Percentiles rank a stretch among this genome's conserved stretches.
Conservation (phyloP, 495 filamentous ascomycete genomes). For the Aspergillus coremiiformis region DNA sequence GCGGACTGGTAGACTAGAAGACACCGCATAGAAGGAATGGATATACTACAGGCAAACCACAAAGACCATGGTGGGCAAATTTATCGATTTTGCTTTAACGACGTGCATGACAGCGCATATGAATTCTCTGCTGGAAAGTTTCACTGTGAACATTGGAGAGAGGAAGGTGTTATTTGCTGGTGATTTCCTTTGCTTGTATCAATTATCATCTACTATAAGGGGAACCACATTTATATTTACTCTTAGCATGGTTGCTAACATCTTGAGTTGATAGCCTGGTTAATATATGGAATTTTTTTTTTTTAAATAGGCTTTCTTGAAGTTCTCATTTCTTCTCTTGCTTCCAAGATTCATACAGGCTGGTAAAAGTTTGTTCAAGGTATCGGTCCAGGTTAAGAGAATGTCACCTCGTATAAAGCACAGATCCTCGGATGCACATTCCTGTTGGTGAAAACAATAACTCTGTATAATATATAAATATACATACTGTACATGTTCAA, state of each 20-base stretch:
- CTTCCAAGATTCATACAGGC: not conserved
- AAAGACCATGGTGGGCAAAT: not conserved
- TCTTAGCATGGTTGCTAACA: not conserved
- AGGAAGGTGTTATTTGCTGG: not conserved
- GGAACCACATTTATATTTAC: not conserved
- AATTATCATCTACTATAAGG: not conserved
- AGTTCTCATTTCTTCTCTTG: no score
- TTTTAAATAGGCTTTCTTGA: not conserved
- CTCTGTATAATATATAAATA: no score
- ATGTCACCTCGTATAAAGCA: no score
- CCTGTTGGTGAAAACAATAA: no score
- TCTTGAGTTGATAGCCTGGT: not conserved
- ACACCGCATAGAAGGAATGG: constrained; percentile 6
- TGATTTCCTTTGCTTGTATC: not conserved
- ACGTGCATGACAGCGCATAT: constrained; percentile 4
- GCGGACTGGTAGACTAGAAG: constrained; percentile 32
- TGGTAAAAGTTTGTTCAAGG: no score
- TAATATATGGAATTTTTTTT: not conserved
- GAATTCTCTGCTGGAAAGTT: not conserved
- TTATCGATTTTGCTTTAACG: not conserved
- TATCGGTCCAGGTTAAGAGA: no score
- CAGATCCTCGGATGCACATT: no score
- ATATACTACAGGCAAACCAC: not conserved
- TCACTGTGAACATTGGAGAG: not conserved
- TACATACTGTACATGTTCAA: no score